Evolutionary conservation across 2,329 filamentous ascomycete species (phyloP), one percentile per base, ranked within the genome.

Genomic region (Penicillium thymicola): DNA sequence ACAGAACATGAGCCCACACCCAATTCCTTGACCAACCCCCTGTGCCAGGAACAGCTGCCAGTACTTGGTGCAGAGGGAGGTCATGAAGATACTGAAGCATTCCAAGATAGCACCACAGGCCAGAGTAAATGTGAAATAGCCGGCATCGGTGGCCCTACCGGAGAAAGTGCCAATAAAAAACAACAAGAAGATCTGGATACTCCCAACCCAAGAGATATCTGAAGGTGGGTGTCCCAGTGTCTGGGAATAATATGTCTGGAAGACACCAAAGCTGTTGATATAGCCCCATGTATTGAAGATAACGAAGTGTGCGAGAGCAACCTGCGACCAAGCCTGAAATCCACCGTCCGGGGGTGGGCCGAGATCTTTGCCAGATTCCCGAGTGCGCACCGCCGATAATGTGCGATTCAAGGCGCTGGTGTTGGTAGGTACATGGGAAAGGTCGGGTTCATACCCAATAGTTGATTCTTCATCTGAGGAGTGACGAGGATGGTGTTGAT

Each of bases 271-370:
- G n/a, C 79, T 79, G 43, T 78, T 79, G 64, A 81, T 76, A 57
- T 78, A 81, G 4, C 76, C 75, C 78, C 83, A 86, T 1, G 82
- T 82, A 61, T 81, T 84, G 67, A 85, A 81, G 62, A 82, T 81
- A 44, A 84, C 75, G 46, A 81, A 70, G 63, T 82, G 82, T 2
- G 73, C 78, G 11, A 82, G 73, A 2, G 77, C 73, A 4, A 81
- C 81, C 63, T 85, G 83, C 0, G 76, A 70, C 82, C 82, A 85
- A n/a, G 83, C 83, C 32, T 72, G 66, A 28, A 79, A 64, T 1
- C 83, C 83, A 8, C 82, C 82, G 54, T 85, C 76, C 5, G 76
- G 75, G 11, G 76, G 73, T 13, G 74, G 75, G 0, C 72, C 74
- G 11, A 72, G 58, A 38, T 73, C 69, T 55, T 65, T 70, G 4